Base-by-base conservation (phyloP, 768 basidiomycete species). In the Boletus insuetus region DNA sequence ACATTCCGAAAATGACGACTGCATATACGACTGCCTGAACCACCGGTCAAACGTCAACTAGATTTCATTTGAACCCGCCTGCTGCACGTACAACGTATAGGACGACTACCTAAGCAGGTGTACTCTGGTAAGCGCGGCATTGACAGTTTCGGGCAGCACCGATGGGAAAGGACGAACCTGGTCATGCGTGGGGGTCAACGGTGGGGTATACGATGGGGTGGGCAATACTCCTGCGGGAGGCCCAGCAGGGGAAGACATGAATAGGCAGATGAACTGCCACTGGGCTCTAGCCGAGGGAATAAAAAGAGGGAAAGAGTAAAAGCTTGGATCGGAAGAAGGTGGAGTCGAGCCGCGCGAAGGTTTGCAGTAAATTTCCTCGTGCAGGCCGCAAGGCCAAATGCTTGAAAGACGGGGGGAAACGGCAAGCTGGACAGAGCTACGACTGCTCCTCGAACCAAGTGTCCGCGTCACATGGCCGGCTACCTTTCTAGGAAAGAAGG, bases 1-100 rank as follows among this genome's bases (percentile, higher is more conserved):
- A 94, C 60, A 91, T 79, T 41, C 89, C 91, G 63, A 92, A 91
- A 55, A 91, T 89, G 58, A 93, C 81, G 55, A 94, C 90, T 47
- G 87, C 82, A 77, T 87, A 92, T 48, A 92, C 89, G 50, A 91
- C 83, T 47, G 91, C 86, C 90, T 92, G 65, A 48, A 55, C 20
- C 19, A 42, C 55, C 46, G 7, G 58, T 59, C 26, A 55, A 56
- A 42, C 26, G 35, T 51, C 46, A 48, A 52, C 19, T 20, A 46
- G 35, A 44, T 54, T 53, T 34, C 49, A 55, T 55, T 58, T 38
- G 46, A 49, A 60, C 37, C 35, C 37, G 50, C 49, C 38, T 48
- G 66, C 39, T 53, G 51, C 49, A 79, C 87, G 62, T 72, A 89
- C 89, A 53, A 89, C 87, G 62, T 88, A 90, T 59, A 90, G 74